Evolutionary conservation across 768 basidiomycete species (phyloP).

Genomic region (Auricularia cornea): DNA sequence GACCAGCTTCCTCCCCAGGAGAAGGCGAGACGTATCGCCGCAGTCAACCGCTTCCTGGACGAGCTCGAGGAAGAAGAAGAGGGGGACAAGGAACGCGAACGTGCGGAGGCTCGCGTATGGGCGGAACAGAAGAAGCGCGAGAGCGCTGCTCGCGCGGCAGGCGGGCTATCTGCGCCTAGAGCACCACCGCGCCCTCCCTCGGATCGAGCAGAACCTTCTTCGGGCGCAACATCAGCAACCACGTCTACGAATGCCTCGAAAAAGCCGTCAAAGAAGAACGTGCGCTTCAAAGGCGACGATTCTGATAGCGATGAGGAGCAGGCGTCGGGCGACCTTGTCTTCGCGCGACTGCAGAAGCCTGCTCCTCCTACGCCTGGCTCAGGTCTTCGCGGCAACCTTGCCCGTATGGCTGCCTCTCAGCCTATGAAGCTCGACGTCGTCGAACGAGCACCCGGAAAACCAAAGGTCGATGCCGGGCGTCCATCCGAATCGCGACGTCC

Average conservation of each 20-base stretch:
- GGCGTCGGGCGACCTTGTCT: background rate
- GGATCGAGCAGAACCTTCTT: background rate
- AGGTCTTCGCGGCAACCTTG: background rate
- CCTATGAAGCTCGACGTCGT: constrained; percentile 6
- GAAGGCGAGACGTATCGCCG: constrained; percentile 13
- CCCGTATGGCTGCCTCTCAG: background rate
- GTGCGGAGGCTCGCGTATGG: constrained; percentile 21
- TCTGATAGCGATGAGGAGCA: background rate
- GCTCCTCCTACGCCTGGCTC: background rate
- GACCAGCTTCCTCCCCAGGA: background rate
- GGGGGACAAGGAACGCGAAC: constrained; percentile 13
- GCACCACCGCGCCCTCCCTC: background rate
- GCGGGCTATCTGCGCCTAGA: background rate
- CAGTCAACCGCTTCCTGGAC: background rate
- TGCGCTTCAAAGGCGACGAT: background rate
- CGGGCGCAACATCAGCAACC: background rate
- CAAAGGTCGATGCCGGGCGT: background rate
- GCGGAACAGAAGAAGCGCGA: constrained; percentile 24
- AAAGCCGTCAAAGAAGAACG: constrained; percentile 6
- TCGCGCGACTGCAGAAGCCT: background rate
- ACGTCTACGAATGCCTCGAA: background rate
- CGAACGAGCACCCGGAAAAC: background rate
- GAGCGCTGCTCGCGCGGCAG: background rate
- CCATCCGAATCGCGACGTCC: background rate
- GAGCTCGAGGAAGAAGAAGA: constrained; percentile 15